Evolutionary conservation across 1,139 yeast species (phyloP), one percentile per base, ranked within the genome.

Genomic region (Taphrina betulina): DNA sequence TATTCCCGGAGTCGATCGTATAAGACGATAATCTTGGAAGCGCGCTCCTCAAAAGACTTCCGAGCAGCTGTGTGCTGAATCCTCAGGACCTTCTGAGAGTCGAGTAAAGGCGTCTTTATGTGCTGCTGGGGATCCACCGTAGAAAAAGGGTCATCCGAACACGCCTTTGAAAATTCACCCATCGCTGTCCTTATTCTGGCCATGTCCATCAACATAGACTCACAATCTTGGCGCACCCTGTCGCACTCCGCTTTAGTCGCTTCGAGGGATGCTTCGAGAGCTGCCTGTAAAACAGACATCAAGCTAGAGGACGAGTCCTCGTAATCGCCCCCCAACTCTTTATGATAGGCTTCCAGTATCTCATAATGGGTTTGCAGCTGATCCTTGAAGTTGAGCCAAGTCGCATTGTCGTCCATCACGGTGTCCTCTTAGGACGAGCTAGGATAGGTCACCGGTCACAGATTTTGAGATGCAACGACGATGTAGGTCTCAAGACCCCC

Each of bases 311-410:
- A 41, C 8, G 54, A 40, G 17, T 50, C 46, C 16, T 38, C 31
- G 16, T 50, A 42, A n/a, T 40, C 54, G 23, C 54, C 54, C n/a
- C 54, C 54, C n/a, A 50, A 42, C 17, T 50, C 46, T 10, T 29
- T 33, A 23, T 50, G 54, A 3, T 38, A 42, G 16, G 46, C 31
- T 22, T 33, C 46, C 4, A 50, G 46, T 31, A 36, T 24, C 17
- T 41, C 54, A 22, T 38, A 40, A 23, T 50, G 54, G 33, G 46
- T 29, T 31, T 50, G 46, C 14, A 50, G 36, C 37, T 50, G 54
- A 19, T 31, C 46, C 17, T 40, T 28, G 41, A 50, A 50, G 22
- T 36, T 40, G 20, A 28, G 20, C 54, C 54, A 50, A 5, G 48
- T 16, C 2, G 16, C 29, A 43, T 43, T 33, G 16, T 43, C 48